Evolutionary conservation across 108 stramenopile species (phyloP), one percentile per base, ranked within the genome.

Genomic region (Nannochloropsis salina): DNA sequence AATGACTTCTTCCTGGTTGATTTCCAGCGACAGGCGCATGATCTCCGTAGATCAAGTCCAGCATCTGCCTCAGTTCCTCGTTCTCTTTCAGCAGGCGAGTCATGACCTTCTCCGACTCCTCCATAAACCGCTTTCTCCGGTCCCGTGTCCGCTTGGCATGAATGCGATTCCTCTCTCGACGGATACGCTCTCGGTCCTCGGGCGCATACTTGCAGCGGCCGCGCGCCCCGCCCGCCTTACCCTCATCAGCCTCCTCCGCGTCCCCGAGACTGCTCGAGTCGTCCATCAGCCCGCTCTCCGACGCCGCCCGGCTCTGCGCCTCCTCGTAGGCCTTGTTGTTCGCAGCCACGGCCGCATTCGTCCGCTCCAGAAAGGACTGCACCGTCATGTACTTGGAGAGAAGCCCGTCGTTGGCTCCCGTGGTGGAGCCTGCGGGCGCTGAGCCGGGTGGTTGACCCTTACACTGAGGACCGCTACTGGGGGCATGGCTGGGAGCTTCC

Each of bases 151-250:
- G 91, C 86, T 94, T 94, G 82, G 95, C 95, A 86, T 95, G 95
- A 94, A 95, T 95, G n/a, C 95, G 93, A 85, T 95, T 95, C 20
- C 95, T 88, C 85, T 95, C 95, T 83, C 94, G 88, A 42, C 94
- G 93, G 85, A 95, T 94, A 85, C 91, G 89, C 85, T 95, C 95
- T 11, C 94, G 92, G 91, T 95, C 94, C 41, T 90, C 93, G 2
- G 94, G 93, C 12, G 94, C 92, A 84, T 94, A 95, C 83, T 92
- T 91, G 80, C 93, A 90, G 42, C 95, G 90, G n/a, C 61, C 61
- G 4, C 61, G 61, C 61, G 8, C 61, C 81, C 41, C 41, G 20
- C 81, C 22, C 0, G 22, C 81, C 81, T 81, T 81, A 2, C 41
- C 81, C 40, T 81, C 81, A 11, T 81, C 81, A 31, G 31, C 31